Evolutionary conservation across 768 basidiomycete genomes (phyloP).

Genomic region (Paxillus rubicundulus): DNA sequence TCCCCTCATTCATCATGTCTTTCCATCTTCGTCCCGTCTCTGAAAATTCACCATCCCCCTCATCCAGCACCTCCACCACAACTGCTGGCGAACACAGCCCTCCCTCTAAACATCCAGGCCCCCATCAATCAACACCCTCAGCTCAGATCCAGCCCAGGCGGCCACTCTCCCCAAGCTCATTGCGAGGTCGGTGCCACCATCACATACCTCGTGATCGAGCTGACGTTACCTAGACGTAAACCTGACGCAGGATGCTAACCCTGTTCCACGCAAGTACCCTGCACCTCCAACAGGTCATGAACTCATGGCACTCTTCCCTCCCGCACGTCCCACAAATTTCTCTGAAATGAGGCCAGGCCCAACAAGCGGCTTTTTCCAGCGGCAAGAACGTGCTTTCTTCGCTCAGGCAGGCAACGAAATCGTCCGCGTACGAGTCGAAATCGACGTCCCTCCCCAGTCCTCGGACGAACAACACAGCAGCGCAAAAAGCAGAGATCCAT

Average conservation of each 20-base stretch:
- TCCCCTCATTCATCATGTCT: slow-evolving; percentile 39
- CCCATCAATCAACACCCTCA: slow-evolving; percentile 33
- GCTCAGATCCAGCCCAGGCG: slow-evolving; percentile 42
- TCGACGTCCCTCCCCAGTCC: slow-evolving; percentile 45
- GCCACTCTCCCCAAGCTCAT: slow-evolving; percentile 60
- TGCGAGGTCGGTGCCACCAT: slow-evolving; percentile 46
- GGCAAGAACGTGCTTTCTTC: slow-evolving; percentile 79
- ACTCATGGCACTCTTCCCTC: slow-evolving; percentile 82
- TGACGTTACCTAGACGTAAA: slow-evolving; percentile 54
- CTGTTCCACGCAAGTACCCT: slow-evolving; percentile 58
- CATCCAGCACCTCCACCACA: slow-evolving; percentile 49
- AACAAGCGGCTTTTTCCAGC: slow-evolving; percentile 70
- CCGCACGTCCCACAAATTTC: slow-evolving; percentile 57
- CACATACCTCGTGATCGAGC: slow-evolving; percentile 1
- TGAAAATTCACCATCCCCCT: slow-evolving; percentile 47
- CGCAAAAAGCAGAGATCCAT: slow-evolving; percentile 26
- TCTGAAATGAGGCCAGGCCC: slow-evolving; percentile 58
- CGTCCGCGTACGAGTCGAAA: slow-evolving; percentile 69
- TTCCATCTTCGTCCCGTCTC: slow-evolving; percentile 61
- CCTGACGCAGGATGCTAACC: slow-evolving; percentile 50
- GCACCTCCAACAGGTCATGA: slow-evolving; percentile 80
- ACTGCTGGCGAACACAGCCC: slow-evolving; percentile 46
- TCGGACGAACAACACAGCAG: slow-evolving; percentile 17
- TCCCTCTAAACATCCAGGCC: slow-evolving; percentile 21
- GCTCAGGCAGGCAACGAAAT: slow-evolving; percentile 77